Percentiles rank a stretch among this genome's conserved stretches.
phyloP scores from a whole-genome alignment of 129 eudicot genomes.

The Centrapalus pauciflorus region DNA sequence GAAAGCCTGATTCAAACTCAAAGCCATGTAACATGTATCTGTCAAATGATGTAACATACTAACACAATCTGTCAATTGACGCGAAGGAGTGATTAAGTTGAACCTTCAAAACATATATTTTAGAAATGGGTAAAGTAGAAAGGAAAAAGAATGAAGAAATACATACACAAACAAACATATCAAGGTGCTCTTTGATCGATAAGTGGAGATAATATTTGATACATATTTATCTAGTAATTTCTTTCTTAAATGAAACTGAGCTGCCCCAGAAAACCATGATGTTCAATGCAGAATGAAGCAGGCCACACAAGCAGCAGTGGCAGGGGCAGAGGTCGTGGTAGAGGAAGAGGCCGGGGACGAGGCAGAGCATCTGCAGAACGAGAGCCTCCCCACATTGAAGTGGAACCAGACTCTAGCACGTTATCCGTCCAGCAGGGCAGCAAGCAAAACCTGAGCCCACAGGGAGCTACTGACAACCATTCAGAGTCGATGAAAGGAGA shows the following conservation, averaged over 20 bases:
- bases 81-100: too few relatives aligned
- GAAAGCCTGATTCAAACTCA: neutral
- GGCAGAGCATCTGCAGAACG: constrained; percentile 43
- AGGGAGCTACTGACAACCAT: constrained; percentile 10
- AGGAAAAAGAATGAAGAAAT: too few relatives aligned
- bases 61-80: too few relatives aligned
- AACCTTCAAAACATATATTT: too few relatives aligned
- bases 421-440: constrained; percentile 17
- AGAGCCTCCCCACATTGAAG: constrained; percentile 30
- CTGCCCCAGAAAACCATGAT: neutral
- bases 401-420: constrained; percentile 25
- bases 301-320: constrained; percentile 48
- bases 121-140: too few relatives aligned
- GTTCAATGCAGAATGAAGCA: constrained; percentile 42
- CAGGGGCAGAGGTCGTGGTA: constrained; percentile 73
- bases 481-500: constrained; percentile 13
- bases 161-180: too few relatives aligned
- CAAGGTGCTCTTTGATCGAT: too few relatives aligned
- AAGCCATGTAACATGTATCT: too few relatives aligned
- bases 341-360: constrained; percentile 77
- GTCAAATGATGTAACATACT: too few relatives aligned
- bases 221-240: too few relatives aligned
- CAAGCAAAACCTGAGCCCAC: constrained; percentile 19
- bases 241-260: neutral
- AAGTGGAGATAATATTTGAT: too few relatives aligned